Evolutionary conservation across 192 early-diverging fungal species (phyloP).

Genomic region (Geosiphon pyriformis): DNA sequence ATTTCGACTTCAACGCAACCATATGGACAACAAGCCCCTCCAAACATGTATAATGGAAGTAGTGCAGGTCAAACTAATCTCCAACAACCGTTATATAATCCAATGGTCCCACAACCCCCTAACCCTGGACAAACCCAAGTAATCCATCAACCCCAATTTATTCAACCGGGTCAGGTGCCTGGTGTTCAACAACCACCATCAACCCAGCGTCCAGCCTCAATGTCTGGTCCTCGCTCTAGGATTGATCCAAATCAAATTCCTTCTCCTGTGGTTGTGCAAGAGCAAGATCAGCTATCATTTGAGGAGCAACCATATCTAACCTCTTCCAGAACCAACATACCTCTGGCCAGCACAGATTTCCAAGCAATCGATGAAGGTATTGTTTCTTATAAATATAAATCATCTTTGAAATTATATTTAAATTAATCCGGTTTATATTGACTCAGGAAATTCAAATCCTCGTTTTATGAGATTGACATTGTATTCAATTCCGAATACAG

Average conservation of each 20-base stretch:
- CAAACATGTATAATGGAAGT: not conserved
- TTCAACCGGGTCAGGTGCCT: conserved; percentile 26
- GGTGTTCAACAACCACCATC: conserved; percentile 30
- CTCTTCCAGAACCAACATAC: conserved; percentile 55
- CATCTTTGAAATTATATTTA: not conserved
- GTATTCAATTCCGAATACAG: conserved; percentile 78
- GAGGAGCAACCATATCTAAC: conserved; percentile 68
- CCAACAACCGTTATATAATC: conserved; percentile 10
- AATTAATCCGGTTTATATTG: conserved; percentile 5
- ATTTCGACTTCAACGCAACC: not conserved
- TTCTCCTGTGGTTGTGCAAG: conserved; percentile 78
- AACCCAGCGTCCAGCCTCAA: conserved; percentile 24
- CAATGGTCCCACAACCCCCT: conserved; percentile 30
- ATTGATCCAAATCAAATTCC: conserved; percentile 97
- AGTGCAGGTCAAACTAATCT: not conserved
- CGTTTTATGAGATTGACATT: conserved; percentile 86
- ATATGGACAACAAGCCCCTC: not conserved
- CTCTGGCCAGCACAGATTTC: conserved; percentile 77
- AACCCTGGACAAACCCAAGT: conserved; percentile 28
- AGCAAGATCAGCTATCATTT: conserved; percentile 71
- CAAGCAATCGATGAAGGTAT: conserved; percentile 82
- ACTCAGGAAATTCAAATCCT: conserved; percentile 78
- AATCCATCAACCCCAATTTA: conserved; percentile 30
- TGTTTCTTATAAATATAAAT: not conserved
- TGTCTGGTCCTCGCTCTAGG: conserved; percentile 46